Evolutionary conservation across 805 yeast species (phyloP), one percentile per base, ranked within the genome.

Genomic region (Scheffersomyces spartinae): DNA sequence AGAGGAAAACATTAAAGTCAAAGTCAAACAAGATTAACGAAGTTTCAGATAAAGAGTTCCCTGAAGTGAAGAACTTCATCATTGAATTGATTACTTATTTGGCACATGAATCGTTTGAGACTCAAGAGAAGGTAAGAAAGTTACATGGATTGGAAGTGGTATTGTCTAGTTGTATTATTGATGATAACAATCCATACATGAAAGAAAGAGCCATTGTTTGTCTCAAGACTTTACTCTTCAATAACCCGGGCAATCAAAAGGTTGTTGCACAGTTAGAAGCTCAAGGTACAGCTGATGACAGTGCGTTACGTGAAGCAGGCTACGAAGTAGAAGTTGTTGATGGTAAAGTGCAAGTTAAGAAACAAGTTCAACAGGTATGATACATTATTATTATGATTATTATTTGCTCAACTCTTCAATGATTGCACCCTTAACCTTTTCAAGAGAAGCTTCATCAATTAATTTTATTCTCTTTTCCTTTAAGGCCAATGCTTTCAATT

Each of bases 181-280:
- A 88, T 47, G 76, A 74, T 23, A 73, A 81, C 44, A 93, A 91
- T 46, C 97, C 96, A 0, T 88, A 66, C 39, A 76, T 81, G 29
- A 78, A 83, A 36, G 98, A 88, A 43, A 57, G 88, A 32, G 68
- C 94, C 2, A 80, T 91, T 17, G 52, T 88, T 5, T 83, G 95
- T 42, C 45, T 91, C 15, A 70, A 76, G 40, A 75, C 74, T 32
- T 49, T 85, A 17, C 50, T 88, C 9, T 67, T 69, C 13, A 61
- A 67, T 7, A 91, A 91, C 39, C 41, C 36, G 4, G 61, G 56
- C 24, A 91, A 88, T 46, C 96, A 88, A 49, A 59, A 65, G 1
- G 72, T 85, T 45, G 85, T 88, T 1, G 74, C 81, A 0, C 51
- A 64, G 18, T 48, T 88, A 31, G 96, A 88, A 45, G 94, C 95